Evolutionary conservation across 371 early-diverging fungal genomes (phyloP).

Genomic region (Circinella minor): DNA sequence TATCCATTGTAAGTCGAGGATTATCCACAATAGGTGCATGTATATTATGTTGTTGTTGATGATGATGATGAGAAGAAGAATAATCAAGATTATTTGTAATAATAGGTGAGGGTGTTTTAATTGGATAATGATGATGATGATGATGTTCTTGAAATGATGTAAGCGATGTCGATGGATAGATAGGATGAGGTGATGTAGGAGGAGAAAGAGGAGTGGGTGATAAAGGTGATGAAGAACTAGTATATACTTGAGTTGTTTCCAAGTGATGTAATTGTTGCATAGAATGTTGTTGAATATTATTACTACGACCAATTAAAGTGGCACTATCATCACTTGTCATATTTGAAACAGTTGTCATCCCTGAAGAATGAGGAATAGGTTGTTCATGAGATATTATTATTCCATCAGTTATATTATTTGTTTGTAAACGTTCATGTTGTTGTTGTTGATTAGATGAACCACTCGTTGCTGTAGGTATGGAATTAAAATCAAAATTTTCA

Average conservation of each 20-base stretch:
- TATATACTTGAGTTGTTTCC: slow-evolving; percentile 5
- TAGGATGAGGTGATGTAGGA: background rate
- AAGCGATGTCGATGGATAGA: too few species aligned
- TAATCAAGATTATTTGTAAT: background rate
- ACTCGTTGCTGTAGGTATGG: background rate
- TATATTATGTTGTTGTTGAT: background rate
- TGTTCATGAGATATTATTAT: slow-evolving; percentile 12
- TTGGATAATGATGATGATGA: background rate
- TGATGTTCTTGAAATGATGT: background rate
- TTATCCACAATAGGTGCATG: too few species aligned
- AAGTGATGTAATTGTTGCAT: background rate
- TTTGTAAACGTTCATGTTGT: background rate
- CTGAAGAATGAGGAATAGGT: slow-evolving; percentile 22
- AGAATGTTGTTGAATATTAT: slow-evolving; percentile 1
- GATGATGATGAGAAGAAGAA: background rate
- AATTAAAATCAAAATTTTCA: slow-evolving; percentile 22
- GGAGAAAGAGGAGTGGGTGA: background rate
- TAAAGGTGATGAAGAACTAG: background rate
- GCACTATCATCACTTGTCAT: slow-evolving; percentile 28
- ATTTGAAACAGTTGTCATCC: slow-evolving; percentile 21
- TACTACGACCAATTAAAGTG: slow-evolving; percentile 22
- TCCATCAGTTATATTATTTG: slow-evolving; percentile 1
- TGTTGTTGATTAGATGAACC: background rate
- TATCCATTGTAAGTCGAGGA: background rate
- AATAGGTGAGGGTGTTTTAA: background rate